Base-by-base conservation (phyloP, 2,329 filamentous ascomycete genomes). In the Fusarium sublunatum region DNA sequence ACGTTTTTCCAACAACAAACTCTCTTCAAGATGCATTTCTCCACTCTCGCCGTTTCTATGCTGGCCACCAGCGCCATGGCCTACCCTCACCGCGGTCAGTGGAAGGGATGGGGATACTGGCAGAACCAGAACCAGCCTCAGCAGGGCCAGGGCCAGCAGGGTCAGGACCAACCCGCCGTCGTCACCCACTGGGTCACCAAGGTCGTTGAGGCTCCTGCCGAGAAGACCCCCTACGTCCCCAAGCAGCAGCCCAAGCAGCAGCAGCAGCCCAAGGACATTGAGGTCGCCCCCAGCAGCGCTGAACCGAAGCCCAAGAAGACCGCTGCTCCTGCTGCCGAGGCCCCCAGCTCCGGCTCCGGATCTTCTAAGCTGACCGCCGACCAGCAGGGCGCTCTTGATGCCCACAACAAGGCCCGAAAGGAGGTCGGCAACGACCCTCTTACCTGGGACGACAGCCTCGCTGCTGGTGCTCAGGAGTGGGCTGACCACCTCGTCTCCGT, bases 371-470 rank as follows among this genome's bases (percentile, higher is more conserved):
- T 70, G n/a, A 38, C 54, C n/a, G 12, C 56, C 12, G 68, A 70
- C 25, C 49, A 70, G 61, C 48, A 68, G 45, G 53, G 49, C 29
- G 68, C 68, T 12, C 57, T 70, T 40, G 68, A 67, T 35, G 68
- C 68, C 32, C 68, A 70, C 46, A 70, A 70, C 51, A 58, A 64
- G 39, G 68, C 68, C 46, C 68, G 68, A 31, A 42, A 50, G 31
- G 68, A 40, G 4, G 68, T 70, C 24, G 66, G 66, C 13, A 69
- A 55, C 29, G 34, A 11, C 0, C 43, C 55, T 22, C 58, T 70
- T 15, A 46, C 53, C 41, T 70, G 68, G 68, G 68, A 70, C 24
- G 58, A 50, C 11, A 24, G 34, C n/a, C 68, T 70, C 24, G 65
- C 62, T 26, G 45, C 68, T 5, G 58, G 58, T 19, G 68, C 68